Percentiles rank a stretch among this genome's conserved stretches.
Conservation (phyloP, 2,329 filamentous ascomycete genomes). For the Neodidymelliopsis sp. region DNA sequence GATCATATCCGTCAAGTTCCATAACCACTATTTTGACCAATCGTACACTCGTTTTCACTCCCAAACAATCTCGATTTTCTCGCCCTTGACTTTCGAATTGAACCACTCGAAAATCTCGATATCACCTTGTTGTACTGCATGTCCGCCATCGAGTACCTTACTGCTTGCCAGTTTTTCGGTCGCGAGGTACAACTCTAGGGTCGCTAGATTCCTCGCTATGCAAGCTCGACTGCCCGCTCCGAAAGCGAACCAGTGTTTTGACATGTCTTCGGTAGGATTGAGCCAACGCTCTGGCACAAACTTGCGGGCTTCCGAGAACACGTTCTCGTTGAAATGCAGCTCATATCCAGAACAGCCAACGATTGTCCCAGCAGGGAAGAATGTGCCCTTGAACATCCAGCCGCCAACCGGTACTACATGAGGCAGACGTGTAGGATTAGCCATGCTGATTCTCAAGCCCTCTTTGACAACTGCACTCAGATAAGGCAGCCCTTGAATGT, state of each 20-base stretch:
- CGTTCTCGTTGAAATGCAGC: constrained; percentile 31
- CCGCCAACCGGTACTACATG: constrained; percentile 39
- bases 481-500: constrained; percentile 49
- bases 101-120: constrained; percentile 65
- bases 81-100: constrained; percentile 60
- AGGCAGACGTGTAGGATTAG: constrained; percentile 42
- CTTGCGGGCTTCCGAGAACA: constrained; percentile 26
- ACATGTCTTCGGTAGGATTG: constrained; percentile 37
- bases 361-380: constrained; percentile 33
- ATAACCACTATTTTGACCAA: no score
- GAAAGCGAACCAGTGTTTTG: constrained; percentile 44
- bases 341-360: constrained; percentile 42
- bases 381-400: constrained; percentile 35
- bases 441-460: constrained; percentile 54
- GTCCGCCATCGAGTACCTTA: constrained; percentile 56
- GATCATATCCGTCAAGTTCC: no score
- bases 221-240: constrained; percentile 42
- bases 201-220: constrained; percentile 43
- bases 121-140: constrained; percentile 44
- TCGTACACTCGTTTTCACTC: background rate
- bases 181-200: constrained; percentile 35
- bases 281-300: constrained; percentile 47
- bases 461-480: constrained; percentile 57
- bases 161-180: constrained; percentile 53
- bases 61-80: constrained; percentile 53